Evolutionary conservation across 176 grass and related monocot species (phyloP).

Genomic region (Themeda triandra): DNA sequence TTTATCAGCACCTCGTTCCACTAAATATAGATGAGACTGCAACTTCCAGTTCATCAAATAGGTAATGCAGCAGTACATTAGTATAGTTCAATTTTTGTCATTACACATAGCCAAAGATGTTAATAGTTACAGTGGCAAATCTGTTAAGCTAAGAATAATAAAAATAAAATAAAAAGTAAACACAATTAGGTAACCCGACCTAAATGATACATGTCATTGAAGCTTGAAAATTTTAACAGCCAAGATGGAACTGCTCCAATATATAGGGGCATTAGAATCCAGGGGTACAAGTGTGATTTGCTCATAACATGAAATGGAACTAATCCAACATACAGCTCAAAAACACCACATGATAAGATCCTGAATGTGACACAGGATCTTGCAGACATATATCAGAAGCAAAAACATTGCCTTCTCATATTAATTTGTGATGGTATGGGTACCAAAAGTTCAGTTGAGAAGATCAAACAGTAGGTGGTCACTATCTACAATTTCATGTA

Average conservation of each 20-base stretch:
- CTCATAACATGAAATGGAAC: background rate
- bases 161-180: background rate
- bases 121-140: slow-evolving; percentile 2
- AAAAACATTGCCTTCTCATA: background rate
- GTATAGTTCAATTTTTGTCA: background rate
- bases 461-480: background rate
- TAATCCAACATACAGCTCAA: background rate
- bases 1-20: background rate
- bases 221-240: background rate
- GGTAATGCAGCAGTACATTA: background rate
- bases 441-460: slow-evolving; percentile 17
- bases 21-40: slow-evolving; percentile 1
- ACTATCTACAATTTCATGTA: background rate
- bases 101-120: background rate
- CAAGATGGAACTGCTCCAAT: background rate
- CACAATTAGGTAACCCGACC: no score
- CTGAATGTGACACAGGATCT: background rate
- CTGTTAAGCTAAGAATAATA: background rate
- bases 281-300: background rate
- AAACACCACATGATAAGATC: background rate
- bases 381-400: background rate
- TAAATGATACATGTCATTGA: background rate
- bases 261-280: background rate
- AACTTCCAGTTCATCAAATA: slow-evolving; percentile 13
- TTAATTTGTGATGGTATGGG: slow-evolving; percentile 1